Evolutionary conservation across 257 asterid genomes (phyloP), one percentile per base, ranked within the genome.

Genomic region (Verbascum thapsus): DNA sequence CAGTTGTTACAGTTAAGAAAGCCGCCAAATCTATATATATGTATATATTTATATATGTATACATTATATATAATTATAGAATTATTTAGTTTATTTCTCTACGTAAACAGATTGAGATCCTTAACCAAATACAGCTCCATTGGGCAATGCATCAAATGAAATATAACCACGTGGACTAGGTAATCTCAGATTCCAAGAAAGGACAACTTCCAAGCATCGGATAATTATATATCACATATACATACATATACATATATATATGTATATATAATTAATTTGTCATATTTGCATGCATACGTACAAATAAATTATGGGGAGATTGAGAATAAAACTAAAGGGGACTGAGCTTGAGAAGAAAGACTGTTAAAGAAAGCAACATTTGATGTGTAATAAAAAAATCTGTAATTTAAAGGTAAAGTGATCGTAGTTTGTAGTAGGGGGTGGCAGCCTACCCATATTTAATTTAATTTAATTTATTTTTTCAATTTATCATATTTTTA

Each of bases 111-210:
- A n/a, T n/a, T n/a, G n/a, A 68, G 72, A 72, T 64, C 82, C 82
- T 17, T 53, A 63, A 68, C 75, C 69, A 64, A 74, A 64, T 40
- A 17, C 32, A 39, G 18, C 62, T 23, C 15, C 20, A 66, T 67
- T 74, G n/a, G 74, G 76, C 20, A 64, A 68, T 80, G 81, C 50
- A 80, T 74, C 86, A 48, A 74, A 77, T 80, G 56, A 74, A 81
- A 64, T 81, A 78, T 79, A 59, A 74, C 81, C 83, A 80, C 80
- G 83, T 77, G 75, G 81, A 74, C 30, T 59, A 53, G 60, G 85
- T 76, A 76, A 80, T 12, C 80, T 77, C 83, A 60, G 70, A 80
- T 80, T 76, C 86, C 78, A 45, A 76, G 51, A 41, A 53, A 71
- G 78, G 56, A 68, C 78, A 80, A 69, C 59, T 20, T 10, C 64